Evolutionary conservation across 2,329 filamentous ascomycete genomes (phyloP).

Genomic region (Colletotrichum sp.): DNA sequence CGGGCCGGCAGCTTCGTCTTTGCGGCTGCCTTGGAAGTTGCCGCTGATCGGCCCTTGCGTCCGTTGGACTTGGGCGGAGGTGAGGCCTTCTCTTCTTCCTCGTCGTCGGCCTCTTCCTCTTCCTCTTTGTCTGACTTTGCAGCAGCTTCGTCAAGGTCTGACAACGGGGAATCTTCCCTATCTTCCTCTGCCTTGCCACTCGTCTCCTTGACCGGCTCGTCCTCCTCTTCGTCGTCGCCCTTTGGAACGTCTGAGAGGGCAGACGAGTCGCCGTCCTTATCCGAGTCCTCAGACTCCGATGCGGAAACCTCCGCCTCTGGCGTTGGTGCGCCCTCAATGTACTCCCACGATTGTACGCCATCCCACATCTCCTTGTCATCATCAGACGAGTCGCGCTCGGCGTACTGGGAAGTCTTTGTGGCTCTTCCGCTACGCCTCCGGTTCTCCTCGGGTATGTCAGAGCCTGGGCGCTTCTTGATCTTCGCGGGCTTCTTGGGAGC

Average conservation of each 20-base stretch:
- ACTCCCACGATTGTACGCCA: conserved; percentile 65
- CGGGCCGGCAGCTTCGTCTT: conserved; percentile 20
- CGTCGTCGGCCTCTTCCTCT: conserved; percentile 22
- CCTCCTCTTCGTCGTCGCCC: conserved; percentile 19
- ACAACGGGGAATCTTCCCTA: conserved; percentile 14
- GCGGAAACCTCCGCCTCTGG: conserved; percentile 26
- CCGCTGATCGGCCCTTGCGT: conserved; percentile 8
- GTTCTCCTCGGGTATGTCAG: conserved; percentile 38
- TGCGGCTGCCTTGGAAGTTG: conserved; percentile 4
- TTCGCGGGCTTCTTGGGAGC: conserved; percentile 31
- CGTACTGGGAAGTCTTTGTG: conserved; percentile 48
- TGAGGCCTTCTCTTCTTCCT: conserved; percentile 8
- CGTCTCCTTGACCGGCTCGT: conserved; percentile 20
- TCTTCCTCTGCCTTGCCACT: conserved; percentile 17
- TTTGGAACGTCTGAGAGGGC: conserved; percentile 8
- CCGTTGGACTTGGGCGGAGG: conserved; percentile 21
- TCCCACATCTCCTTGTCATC: conserved; percentile 68
- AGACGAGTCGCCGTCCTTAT: conserved; percentile 1
- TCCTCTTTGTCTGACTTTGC: conserved; percentile 22
- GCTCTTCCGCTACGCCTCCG: conserved; percentile 61
- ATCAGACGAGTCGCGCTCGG: conserved; percentile 61
- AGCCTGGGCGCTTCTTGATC: conserved; percentile 24
- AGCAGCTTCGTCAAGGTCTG: conserved; percentile 15
- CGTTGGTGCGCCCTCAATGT: conserved; percentile 39
- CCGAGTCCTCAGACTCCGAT: conserved; percentile 14